A percentile compares a stretch with the other conserved stretches of the same genome.
phyloP scores from a whole-genome alignment of 805 yeast genomes.

The Candida yuanshanica region DNA sequence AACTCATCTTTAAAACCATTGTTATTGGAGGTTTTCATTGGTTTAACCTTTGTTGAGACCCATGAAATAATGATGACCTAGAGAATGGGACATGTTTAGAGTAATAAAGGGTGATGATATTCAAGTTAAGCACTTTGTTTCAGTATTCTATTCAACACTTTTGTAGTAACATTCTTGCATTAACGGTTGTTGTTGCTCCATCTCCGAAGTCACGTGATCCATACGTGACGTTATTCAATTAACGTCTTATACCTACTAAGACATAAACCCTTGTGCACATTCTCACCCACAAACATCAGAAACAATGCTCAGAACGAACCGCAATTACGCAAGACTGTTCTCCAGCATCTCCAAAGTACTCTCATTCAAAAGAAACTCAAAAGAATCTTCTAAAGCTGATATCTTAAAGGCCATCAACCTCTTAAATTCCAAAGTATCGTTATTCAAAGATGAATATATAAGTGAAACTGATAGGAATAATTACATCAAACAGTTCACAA shows the following conservation, averaged over 20 bases:
- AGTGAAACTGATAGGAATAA: slow-evolving; percentile 2
- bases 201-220: not conserved
- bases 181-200: not conserved
- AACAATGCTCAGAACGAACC: not conserved
- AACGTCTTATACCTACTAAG: not conserved
- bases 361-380: not conserved
- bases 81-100: slow-evolving; percentile 56
- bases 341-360: not conserved
- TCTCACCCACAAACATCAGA: not conserved
- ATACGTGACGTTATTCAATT: not conserved
- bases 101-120: not conserved
- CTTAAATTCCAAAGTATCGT: slow-evolving; percentile 1
- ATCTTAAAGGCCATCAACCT: slow-evolving; percentile 8
- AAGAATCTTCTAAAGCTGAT: not conserved
- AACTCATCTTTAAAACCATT: slow-evolving; percentile 79
- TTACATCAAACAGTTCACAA: slow-evolving; percentile 7
- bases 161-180: not conserved
- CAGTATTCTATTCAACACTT: not conserved
- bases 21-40: slow-evolving; percentile 87
- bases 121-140: not conserved
- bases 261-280: not conserved
- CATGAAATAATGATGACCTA: slow-evolving; percentile 98
- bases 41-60: slow-evolving; percentile 42
- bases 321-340: not conserved
- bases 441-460: not conserved